Percentiles rank a stretch among this genome's conserved stretches.
phyloP scores from a whole-genome alignment of 495 filamentous ascomycete genomes.

The Amphirosellinia nigrospora region DNA sequence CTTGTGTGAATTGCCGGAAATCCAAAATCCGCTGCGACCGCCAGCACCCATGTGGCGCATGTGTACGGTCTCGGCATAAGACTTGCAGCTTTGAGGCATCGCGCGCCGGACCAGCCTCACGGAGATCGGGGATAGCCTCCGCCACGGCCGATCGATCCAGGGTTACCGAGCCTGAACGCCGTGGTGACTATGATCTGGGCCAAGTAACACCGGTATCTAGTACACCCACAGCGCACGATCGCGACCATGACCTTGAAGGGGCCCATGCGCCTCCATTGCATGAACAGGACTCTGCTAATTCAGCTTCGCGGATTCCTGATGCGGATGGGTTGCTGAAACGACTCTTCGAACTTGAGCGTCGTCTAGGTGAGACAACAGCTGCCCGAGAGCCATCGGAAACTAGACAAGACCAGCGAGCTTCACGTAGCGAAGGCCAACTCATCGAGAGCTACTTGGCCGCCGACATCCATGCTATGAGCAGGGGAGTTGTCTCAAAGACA shows the following conservation, averaged over 20 bases:
- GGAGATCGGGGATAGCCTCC: constrained; percentile 29
- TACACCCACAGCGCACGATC: constrained; percentile 34
- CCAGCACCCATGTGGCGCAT: constrained; percentile 57
- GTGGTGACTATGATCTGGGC: background rate
- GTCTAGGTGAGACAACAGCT: constrained; percentile 30
- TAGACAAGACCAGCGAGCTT: constrained; percentile 37
- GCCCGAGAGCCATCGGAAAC: constrained; percentile 7
- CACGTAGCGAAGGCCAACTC: constrained; percentile 34
- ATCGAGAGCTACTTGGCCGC: constrained; percentile 27
- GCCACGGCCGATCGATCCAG: constrained; percentile 6
- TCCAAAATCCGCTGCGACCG: constrained; percentile 61
- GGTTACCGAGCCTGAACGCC: background rate
- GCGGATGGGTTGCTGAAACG: constrained; percentile 30
- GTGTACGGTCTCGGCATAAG: constrained; percentile 51
- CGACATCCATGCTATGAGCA: constrained; percentile 38
- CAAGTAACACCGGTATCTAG: constrained; percentile 16
- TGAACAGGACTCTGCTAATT: background rate
- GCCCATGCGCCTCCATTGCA: background rate
- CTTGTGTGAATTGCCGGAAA: constrained; percentile 53
- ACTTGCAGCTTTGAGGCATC: constrained; percentile 49
- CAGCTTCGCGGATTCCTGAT: constrained; percentile 18
- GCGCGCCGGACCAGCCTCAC: constrained; percentile 29
- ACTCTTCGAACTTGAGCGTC: constrained; percentile 37
- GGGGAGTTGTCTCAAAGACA: constrained; percentile 58
- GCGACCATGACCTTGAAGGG: constrained; percentile 1